Evolutionary conservation across 2,329 filamentous ascomycete genomes (phyloP), one percentile per base, ranked within the genome.

Genomic region (Fusarium sambucinum): DNA sequence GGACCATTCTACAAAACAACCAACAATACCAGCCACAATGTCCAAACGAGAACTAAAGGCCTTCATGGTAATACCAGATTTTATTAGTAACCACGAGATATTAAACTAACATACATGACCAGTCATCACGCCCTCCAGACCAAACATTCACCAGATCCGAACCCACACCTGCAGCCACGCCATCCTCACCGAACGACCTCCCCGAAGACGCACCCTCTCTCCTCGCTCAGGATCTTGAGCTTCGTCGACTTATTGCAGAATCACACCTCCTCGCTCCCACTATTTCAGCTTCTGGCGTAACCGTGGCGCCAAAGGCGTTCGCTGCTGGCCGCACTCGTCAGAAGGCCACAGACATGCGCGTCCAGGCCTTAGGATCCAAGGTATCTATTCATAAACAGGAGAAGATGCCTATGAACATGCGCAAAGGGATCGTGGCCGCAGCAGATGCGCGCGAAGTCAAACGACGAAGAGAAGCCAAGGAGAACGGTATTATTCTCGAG

Each of bases 401-500:
- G 60, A 94, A 91, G 72, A 97, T 98, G 93, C 95, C 96, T 19
- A 92, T 97, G 85, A 82, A 89, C 41, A 90, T 95, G 76, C 87
- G 94, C 61, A 93, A 92, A 80, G 94, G 95, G n/a, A 97, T 98
- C 63, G 82, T 83, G 17, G 85, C 86, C 2, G 93, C 94, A 53
- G 87, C 87, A 23, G 82, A 78, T 3, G 79, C 83, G 29, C 88
- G 87, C 61, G 94, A 97, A 77, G 81, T 86, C 14, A 91, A 86
- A 81, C 83, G 95, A 52, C 84, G 95, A 37, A 84, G 83, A 40
- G 93, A 97, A 77, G 96, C 96, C 3, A 88, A 86, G 75, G 95
- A 98, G 83, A 97, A 95, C 73, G 96, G 95, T 8, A 90, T 98
- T 72, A 89, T 98, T 48, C 82, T 98, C 33, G 96, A 98, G 83